A percentile compares a stretch with the other conserved stretches of the same genome.
These are phyloP conservation scores for Suillus ampliporus DNA, from an alignment of 768 basidiomycete genomes.

Conservation along the genomic window DNA sequence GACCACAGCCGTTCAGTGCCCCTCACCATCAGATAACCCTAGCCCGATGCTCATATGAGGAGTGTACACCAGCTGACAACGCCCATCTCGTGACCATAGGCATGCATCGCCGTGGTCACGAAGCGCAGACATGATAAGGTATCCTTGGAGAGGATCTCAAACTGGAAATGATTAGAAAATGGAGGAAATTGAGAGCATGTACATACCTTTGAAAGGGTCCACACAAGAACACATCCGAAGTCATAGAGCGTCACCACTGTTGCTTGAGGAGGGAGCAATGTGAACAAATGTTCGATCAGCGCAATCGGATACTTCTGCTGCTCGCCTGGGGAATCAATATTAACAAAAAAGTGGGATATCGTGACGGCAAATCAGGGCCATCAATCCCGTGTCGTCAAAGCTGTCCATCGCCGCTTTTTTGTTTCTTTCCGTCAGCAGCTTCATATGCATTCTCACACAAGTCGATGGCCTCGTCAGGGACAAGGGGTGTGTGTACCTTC, in stretches of 20 bases:
- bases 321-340: slow-evolving; percentile 47
- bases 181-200: background rate
- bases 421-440: slow-evolving; percentile 36
- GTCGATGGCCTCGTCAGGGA: too few relatives aligned
- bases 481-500: too few relatives aligned
- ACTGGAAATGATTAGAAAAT: slow-evolving; percentile 20
- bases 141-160: slow-evolving; percentile 28
- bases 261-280: slow-evolving; percentile 31
- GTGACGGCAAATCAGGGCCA: slow-evolving; percentile 45
- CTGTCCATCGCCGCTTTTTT: slow-evolving; percentile 27
- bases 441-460: too few relatives aligned
- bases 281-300: slow-evolving; percentile 36
- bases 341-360: slow-evolving; percentile 44
- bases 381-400: slow-evolving; percentile 42
- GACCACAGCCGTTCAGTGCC: slow-evolving; percentile 40
- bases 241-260: slow-evolving; percentile 36
- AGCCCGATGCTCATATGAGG: slow-evolving; percentile 22
- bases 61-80: slow-evolving; percentile 28
- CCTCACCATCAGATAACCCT: slow-evolving; percentile 17
- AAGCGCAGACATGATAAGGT: slow-evolving; percentile 32
- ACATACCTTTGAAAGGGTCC: slow-evolving; percentile 31
- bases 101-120: slow-evolving; percentile 44
- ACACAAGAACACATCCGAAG: slow-evolving; percentile 43
- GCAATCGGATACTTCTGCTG: slow-evolving; percentile 45
- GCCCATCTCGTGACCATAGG: slow-evolving; percentile 46